Percentiles rank a stretch among this genome's conserved stretches.
Conservation (phyloP, 371 early-diverging fungal genomes). For the Apophysomyces elegans region DNA sequence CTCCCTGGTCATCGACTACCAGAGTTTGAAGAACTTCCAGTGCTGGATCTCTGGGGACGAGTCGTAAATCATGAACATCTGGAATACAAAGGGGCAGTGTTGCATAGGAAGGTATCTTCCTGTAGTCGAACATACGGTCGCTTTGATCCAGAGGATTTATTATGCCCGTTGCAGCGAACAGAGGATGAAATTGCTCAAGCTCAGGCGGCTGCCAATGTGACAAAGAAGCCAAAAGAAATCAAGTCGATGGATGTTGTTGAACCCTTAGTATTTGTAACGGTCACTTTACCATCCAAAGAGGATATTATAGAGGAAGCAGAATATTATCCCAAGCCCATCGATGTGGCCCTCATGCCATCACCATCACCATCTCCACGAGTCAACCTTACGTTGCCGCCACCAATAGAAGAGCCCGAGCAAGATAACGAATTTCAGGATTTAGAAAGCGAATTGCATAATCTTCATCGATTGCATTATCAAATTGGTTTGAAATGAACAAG, state of each 20-base stretch:
- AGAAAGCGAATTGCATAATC: constrained; percentile 30
- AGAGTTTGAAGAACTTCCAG: constrained; percentile 55
- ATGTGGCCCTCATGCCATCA: constrained; percentile 40
- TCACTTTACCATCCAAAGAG: constrained; percentile 15
- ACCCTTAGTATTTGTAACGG: constrained; percentile 35
- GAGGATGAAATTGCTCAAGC: constrained; percentile 12
- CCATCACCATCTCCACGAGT: too few relatives aligned
- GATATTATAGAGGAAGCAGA: constrained; percentile 26
- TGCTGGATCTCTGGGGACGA: constrained; percentile 66
- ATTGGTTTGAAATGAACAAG: too few relatives aligned
- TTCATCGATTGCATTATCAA: constrained; percentile 17
- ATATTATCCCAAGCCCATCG: constrained; percentile 40
- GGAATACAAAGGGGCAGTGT: constrained; percentile 45
- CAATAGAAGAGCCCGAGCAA: constrained; percentile 27
- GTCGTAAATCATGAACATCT: constrained; percentile 48
- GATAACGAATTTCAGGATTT: constrained; percentile 45
- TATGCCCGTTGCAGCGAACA: constrained; percentile 38
- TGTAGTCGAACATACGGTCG: constrained; percentile 43
- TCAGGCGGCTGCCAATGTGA: constrained; percentile 22
- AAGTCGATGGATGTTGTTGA: constrained; percentile 33
- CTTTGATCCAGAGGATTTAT: constrained; percentile 52
- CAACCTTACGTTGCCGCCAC: neutral
- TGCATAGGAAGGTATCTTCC: constrained; percentile 57
- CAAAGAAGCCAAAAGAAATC: constrained; percentile 22
- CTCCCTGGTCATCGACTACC: constrained; percentile 60